Percentiles rank a stretch among this genome's conserved stretches.
Evolutionary conservation across 306 rosid genomes (phyloP).

Genomic region (Oxytropis ochrocephala): DNA sequence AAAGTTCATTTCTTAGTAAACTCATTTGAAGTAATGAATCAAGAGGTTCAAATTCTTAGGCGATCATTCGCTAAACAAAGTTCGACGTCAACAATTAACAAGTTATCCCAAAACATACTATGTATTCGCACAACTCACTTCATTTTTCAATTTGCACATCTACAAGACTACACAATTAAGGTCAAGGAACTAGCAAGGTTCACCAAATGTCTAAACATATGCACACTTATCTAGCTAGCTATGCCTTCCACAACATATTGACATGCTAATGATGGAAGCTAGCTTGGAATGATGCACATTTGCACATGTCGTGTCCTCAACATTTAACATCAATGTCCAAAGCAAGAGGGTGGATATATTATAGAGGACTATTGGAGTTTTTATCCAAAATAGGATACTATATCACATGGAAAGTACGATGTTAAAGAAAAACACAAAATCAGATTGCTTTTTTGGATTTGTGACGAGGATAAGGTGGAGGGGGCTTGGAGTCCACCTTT

Average conservation of each 20-base stretch:
- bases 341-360: conserved; percentile 13
- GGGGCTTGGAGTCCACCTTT: conserved; percentile 1
- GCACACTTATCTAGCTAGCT: conserved; percentile 19
- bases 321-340: background rate
- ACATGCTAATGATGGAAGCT: conserved; percentile 27
- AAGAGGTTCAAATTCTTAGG: too few relatives aligned
- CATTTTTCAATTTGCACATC: too few relatives aligned
- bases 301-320: conserved; percentile 31
- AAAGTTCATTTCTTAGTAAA: too few relatives aligned
- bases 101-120: too few relatives aligned
- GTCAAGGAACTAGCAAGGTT: too few relatives aligned
- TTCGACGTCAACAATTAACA: too few relatives aligned
- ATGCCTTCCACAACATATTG: conserved; percentile 16
- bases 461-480: background rate
- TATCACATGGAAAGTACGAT: background rate
- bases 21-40: too few relatives aligned
- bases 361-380: conserved; percentile 14
- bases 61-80: too few relatives aligned
- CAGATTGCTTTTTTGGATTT: background rate
- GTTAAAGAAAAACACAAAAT: background rate
- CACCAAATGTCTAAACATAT: too few relatives aligned
- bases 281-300: background rate
- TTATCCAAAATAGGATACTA: conserved; percentile 16
- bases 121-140: too few relatives aligned
- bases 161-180: too few relatives aligned